A percentile compares a stretch with the other conserved stretches of the same genome.
Conservation (phyloP, 2,329 filamentous ascomycete species). For the Colletotrichum sojae region DNA sequence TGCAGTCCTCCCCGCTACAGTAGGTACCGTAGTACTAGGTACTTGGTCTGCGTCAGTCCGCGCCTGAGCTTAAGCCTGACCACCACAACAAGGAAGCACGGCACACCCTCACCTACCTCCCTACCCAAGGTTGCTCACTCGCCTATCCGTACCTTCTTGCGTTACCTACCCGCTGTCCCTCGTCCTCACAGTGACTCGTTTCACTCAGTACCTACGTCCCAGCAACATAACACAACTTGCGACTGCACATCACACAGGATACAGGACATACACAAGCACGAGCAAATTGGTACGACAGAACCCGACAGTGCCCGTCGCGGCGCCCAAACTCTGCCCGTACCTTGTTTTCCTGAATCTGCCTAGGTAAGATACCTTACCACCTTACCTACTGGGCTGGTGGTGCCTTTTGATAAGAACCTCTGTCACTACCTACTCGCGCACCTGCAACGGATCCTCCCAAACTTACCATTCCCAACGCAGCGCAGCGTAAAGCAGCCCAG, state of each 20-base stretch:
- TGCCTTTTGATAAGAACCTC: slow-evolving; percentile 6
- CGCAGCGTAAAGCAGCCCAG: slow-evolving; percentile 6
- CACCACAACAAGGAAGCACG: background rate
- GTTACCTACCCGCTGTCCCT: background rate
- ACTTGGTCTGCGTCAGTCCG: background rate
- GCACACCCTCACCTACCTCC: background rate
- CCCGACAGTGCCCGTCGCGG: no score
- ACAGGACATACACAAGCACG: slow-evolving; percentile 8
- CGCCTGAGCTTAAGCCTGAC: background rate
- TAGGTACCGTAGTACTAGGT: background rate
- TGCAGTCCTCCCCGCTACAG: slow-evolving; percentile 16
- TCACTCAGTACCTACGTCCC: no score
- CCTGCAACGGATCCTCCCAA: slow-evolving; percentile 22
- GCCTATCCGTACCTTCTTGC: slow-evolving; percentile 1
- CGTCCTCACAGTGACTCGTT: no score
- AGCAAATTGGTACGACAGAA: background rate
- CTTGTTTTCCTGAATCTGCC: no score
- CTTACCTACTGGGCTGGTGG: background rate
- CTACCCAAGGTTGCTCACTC: background rate
- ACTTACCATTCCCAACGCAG: slow-evolving; percentile 29
- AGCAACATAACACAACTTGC: no score
- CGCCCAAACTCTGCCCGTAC: no score
- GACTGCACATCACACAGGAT: slow-evolving; percentile 1
- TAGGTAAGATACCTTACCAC: background rate
- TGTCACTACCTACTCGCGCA: slow-evolving; percentile 21